phyloP scores from a whole-genome alignment of 306 rosid species.

The Fagus crenata region DNA sequence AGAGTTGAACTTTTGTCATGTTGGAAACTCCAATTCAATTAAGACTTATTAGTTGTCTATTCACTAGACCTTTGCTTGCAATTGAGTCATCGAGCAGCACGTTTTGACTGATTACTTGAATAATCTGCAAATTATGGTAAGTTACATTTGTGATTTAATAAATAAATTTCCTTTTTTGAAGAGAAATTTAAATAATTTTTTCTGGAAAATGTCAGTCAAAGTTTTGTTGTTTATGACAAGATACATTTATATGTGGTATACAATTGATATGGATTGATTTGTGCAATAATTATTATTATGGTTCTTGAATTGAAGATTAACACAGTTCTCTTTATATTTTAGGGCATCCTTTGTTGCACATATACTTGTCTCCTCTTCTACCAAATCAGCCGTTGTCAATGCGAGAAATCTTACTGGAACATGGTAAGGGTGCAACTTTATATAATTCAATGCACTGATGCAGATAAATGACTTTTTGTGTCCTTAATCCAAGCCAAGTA shows the following conservation, averaged over 20 bases:
- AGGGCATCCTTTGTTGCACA: constrained; percentile 45
- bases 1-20: background rate
- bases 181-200: background rate
- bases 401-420: constrained; percentile 39
- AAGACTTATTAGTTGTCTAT: background rate
- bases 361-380: constrained; percentile 43
- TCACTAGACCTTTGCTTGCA: background rate
- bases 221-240: constrained; percentile 9
- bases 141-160: background rate
- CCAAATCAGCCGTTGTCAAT: constrained; percentile 38
- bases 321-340: constrained; percentile 17
- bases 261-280: constrained; percentile 15
- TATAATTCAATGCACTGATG: background rate
- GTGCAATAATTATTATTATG: background rate
- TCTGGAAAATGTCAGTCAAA: background rate
- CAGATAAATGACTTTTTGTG: background rate
- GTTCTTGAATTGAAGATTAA: constrained; percentile 13
- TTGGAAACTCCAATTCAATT: background rate
- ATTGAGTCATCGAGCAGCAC: background rate
- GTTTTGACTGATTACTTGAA: background rate
- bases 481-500: background rate
- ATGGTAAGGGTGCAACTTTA: constrained; percentile 32
- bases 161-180: background rate
- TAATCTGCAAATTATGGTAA: background rate
- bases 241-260: background rate